phyloP scores from a whole-genome alignment of 768 basidiomycete species.

The Hygrocybe punicea region DNA sequence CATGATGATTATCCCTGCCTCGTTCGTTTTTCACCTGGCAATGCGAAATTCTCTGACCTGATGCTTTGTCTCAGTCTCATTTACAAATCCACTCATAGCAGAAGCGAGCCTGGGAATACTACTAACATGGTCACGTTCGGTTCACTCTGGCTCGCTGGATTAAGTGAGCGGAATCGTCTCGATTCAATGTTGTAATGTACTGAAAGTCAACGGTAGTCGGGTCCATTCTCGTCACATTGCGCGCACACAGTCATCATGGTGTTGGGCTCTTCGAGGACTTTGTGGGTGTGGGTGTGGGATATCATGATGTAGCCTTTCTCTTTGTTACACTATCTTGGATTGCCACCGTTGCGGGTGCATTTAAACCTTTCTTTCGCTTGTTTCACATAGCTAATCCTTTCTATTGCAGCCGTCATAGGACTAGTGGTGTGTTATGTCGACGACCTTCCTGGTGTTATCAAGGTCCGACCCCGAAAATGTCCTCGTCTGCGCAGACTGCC shows the following conservation, averaged over 20 bases:
- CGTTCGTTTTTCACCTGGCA: neutral
- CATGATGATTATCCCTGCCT: neutral
- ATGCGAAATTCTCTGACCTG: neutral
- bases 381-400: neutral
- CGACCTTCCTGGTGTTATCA: neutral
- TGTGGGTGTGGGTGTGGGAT: conserved; percentile 10
- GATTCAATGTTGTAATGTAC: neutral
- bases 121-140: conserved; percentile 15
- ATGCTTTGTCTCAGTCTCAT: neutral
- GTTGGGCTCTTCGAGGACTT: conserved; percentile 31
- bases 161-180: conserved; percentile 9
- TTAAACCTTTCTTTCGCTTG: conserved; percentile 1
- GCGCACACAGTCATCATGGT: conserved; percentile 22
- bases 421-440: conserved; percentile 1
- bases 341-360: conserved; percentile 8
- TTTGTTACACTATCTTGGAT: conserved; percentile 31
- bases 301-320: conserved; percentile 22
- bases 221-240: conserved; percentile 23
- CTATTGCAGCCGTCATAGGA: conserved; percentile 18
- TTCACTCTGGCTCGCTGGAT: conserved; percentile 4
- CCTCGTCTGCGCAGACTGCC: neutral
- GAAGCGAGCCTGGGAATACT: conserved; percentile 8
- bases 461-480: neutral
- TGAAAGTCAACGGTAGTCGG: conserved; percentile 10
- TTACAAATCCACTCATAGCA: neutral